Evolutionary conservation across 2,329 filamentous ascomycete species (phyloP).

Genomic region (Aureobasidium sp.): DNA sequence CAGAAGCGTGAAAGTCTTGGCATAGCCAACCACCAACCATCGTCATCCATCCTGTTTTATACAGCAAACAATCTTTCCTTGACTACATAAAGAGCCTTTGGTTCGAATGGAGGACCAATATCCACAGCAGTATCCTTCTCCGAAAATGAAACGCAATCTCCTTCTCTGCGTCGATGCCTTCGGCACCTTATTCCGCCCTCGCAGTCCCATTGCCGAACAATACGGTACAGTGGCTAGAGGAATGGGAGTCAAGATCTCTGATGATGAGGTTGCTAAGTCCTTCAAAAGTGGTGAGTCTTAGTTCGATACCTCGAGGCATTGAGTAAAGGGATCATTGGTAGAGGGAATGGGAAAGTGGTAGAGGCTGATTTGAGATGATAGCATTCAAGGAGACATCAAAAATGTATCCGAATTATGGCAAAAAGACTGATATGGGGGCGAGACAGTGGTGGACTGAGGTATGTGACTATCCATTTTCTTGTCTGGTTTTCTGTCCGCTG

Average conservation of each 20-base stretch:
- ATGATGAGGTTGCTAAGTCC: constrained; percentile 30
- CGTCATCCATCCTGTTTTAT: neutral
- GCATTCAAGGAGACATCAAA: constrained; percentile 43
- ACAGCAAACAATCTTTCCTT: neutral
- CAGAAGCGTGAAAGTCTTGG: neutral
- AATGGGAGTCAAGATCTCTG: constrained; percentile 41
- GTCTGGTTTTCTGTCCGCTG: too few species aligned
- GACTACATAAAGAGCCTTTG: too few species aligned
- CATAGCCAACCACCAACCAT: neutral
- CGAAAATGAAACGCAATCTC: constrained; percentile 36
- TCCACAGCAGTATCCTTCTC: too few species aligned
- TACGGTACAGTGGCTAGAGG: constrained; percentile 46
- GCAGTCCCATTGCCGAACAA: constrained; percentile 41
- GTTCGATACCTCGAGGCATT: too few species aligned
- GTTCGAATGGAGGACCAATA: too few species aligned
- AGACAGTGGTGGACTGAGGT: constrained; percentile 54
- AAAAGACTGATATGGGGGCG: constrained; percentile 41
- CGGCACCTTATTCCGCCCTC: constrained; percentile 53
- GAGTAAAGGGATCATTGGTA: too few species aligned
- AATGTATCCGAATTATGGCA: constrained; percentile 53
- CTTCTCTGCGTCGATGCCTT: constrained; percentile 57
- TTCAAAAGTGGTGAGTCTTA: too few species aligned
- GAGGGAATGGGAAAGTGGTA: too few species aligned
- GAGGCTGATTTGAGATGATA: neutral
- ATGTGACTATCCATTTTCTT: too few species aligned